Evolutionary conservation across 768 basidiomycete genomes (phyloP), one percentile per base, ranked within the genome.

Genomic region (Mycena venus): DNA sequence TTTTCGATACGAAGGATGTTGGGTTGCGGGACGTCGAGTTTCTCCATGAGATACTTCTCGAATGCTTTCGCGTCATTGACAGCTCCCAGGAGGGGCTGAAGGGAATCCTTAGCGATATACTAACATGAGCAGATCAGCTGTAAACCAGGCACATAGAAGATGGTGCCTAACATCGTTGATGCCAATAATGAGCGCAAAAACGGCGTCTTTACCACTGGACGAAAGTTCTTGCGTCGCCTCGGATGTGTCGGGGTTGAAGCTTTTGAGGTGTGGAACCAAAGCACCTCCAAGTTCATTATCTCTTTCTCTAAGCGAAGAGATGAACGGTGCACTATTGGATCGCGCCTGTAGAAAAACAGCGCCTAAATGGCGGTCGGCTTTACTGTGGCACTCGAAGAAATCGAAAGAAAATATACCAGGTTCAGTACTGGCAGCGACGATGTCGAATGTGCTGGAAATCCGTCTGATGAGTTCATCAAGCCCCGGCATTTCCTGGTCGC

Each of bases 131-230:
- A n/a, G n/a, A 29, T 70, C 5, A 62, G 68, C 27, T 42, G 25
- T 4, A 9, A 60, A 21, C 10, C 8, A 23, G 9, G 29, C 15
- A 23, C 19, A 34, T 59, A n/a, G 10, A 47, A 49, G 38, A 19
- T 17, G 34, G 7, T 29, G 15, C 19, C 34, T 17, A 6, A 69
- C 68, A 4, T 61, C 47, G n/a, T 69, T 53, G 40, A 69, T 69
- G 0, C 68, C 68, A 19, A 69, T 32, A 23, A 69, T 51, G 8
- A 69, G 19, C 47, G 68, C 58, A 51, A 69, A 69, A 14, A 68
- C 31, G 3, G 44, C n/a, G 44, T 21, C 44, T 47, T 47, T 47
- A 21, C 19, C 19, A 47, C 19, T 47, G 10, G 44, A 47, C n/a
- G n/a, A n/a, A n/a, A n/a, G n/a, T n/a, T n/a, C n/a, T n/a, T n/a